Evolutionary conservation across 176 grass and related monocot species (phyloP).

Genomic region (Phoenix dactylifera): DNA sequence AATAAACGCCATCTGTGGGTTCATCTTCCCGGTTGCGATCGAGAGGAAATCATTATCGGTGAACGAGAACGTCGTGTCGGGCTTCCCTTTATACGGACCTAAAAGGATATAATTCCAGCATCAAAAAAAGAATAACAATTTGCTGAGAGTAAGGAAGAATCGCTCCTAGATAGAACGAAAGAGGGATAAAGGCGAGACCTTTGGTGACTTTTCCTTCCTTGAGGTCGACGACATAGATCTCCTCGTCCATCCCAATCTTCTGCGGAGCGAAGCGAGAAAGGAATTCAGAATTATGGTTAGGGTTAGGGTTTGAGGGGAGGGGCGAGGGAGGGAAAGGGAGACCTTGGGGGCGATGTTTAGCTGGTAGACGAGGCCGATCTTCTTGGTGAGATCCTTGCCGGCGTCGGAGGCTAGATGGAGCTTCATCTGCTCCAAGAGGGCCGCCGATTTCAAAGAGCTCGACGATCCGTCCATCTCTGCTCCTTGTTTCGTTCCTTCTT

Average conservation of each 20-base stretch:
- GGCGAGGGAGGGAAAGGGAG: not conserved
- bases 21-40: constrained; percentile 64
- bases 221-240: constrained; percentile 87
- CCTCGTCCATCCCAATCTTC: constrained; percentile 78
- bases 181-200: constrained; percentile 27
- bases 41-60: constrained; percentile 75
- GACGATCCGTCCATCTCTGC: constrained; percentile 36
- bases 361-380: constrained; percentile 78
- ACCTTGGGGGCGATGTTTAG: constrained; percentile 88
- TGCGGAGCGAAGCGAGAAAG: constrained; percentile 15
- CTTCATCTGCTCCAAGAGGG: constrained; percentile 68
- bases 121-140: too few relatives aligned
- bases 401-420: constrained; percentile 55
- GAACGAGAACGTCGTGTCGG: constrained; percentile 79
- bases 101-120: not conserved
- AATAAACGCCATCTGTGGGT: constrained; percentile 83
- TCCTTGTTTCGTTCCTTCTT: not conserved
- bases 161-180: not conserved
- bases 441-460: constrained; percentile 55
- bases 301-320: not conserved
- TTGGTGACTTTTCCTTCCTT: constrained; percentile 73
- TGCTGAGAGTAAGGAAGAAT: not conserved
- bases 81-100: constrained; percentile 71
- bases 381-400: constrained; percentile 52
- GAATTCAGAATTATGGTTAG: not conserved